phyloP scores from a whole-genome alignment of 257 asterid species.

The Solanum pinnatisectum region DNA sequence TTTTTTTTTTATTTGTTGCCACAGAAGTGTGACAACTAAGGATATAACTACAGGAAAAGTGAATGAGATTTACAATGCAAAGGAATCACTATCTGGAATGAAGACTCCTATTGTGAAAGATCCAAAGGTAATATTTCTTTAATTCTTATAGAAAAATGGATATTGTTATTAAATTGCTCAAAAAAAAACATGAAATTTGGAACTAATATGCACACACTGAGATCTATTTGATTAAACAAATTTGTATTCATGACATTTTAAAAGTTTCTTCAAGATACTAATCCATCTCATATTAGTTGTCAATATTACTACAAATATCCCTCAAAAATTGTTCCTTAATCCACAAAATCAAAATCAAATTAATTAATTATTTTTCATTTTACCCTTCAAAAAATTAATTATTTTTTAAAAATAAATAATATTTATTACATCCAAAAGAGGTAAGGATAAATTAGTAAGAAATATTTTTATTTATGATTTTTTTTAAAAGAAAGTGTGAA shows the following conservation, averaged over 20 bases:
- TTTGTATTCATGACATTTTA: neutral
- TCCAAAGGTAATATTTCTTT: slow-evolving; percentile 34
- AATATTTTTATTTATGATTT: no score
- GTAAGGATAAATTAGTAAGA: no score
- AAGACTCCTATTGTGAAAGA: slow-evolving; percentile 57
- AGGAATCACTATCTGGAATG: slow-evolving; percentile 40
- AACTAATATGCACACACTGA: neutral
- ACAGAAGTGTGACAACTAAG: slow-evolving; percentile 43
- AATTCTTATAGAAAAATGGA: neutral
- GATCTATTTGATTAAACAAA: neutral
- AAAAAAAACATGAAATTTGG: neutral
- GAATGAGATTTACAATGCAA: slow-evolving; percentile 52
- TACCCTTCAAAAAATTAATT: no score
- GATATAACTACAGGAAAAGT: slow-evolving; percentile 38
- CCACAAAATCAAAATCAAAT: no score
- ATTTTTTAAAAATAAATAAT: no score
- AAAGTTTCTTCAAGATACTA: no score
- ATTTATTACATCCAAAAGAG: no score
- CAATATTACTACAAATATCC: no score
- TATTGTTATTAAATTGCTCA: neutral
- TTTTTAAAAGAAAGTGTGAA: no score
- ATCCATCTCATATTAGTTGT: no score
- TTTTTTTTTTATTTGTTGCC: neutral
- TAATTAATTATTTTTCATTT: no score
- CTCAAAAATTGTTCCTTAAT: no score